Conservation (phyloP, 495 filamentous ascomycete genomes). For the Talaromyces ruber region DNA sequence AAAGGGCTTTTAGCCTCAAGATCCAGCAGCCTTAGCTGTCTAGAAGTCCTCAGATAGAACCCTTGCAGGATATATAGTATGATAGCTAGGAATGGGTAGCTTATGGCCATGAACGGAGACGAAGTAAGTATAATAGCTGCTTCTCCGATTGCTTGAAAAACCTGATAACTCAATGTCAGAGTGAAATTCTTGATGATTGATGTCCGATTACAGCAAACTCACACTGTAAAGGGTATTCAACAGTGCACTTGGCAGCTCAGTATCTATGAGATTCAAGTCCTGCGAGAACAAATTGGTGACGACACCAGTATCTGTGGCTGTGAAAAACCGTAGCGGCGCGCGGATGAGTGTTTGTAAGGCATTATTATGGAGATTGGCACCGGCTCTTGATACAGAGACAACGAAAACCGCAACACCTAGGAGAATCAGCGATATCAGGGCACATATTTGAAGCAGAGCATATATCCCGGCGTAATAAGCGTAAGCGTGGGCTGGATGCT, state of each 20-base stretch:
- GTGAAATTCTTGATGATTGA: background rate
- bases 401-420: background rate
- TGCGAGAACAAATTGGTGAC: slow-evolving; percentile 50
- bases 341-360: slow-evolving; percentile 11
- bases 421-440: slow-evolving; percentile 9
- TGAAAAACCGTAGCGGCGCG: slow-evolving; percentile 39
- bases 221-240: slow-evolving; percentile 8
- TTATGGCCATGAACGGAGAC: slow-evolving; percentile 39
- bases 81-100: slow-evolving; percentile 37
- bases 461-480: slow-evolving; percentile 27
- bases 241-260: slow-evolving; percentile 33
- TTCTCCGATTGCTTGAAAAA: slow-evolving; percentile 23
- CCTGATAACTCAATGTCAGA: background rate
- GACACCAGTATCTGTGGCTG: slow-evolving; percentile 33
- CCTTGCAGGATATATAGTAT: slow-evolving; percentile 47
- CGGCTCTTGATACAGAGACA: slow-evolving; percentile 2
- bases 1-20: slow-evolving; percentile 51
- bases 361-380: slow-evolving; percentile 9
- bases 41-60: slow-evolving; percentile 54
- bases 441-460: slow-evolving; percentile 16
- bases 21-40: slow-evolving; percentile 49
- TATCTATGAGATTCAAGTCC: slow-evolving; percentile 53
- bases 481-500: slow-evolving; percentile 16
- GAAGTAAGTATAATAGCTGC: slow-evolving; percentile 40
- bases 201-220: slow-evolving; percentile 13